Percentiles rank a stretch among this genome's conserved stretches.
phyloP scores from a whole-genome alignment of 108 stramenopile species.

The Pseudonitzschia multiseries region DNA sequence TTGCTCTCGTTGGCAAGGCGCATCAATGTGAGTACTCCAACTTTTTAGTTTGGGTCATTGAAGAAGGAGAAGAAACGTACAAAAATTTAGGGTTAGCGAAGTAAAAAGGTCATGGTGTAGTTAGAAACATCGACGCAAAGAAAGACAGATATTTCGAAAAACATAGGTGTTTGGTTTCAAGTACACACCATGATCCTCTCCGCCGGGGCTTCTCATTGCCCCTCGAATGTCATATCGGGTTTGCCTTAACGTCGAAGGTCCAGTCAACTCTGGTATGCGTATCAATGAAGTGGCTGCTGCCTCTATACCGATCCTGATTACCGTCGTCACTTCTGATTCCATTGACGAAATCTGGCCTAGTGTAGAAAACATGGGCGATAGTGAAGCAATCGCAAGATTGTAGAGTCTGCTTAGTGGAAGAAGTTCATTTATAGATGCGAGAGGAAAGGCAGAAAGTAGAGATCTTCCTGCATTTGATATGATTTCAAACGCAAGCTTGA shows the following conservation, averaged over 20 bases:
- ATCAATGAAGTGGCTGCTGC: slow-evolving; percentile 48
- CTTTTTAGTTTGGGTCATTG: slow-evolving; percentile 16
- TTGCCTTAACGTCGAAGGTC: slow-evolving; percentile 55
- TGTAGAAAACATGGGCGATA: slow-evolving; percentile 54
- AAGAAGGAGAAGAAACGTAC: not conserved
- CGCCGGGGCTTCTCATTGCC: slow-evolving; percentile 81
- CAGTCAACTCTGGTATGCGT: slow-evolving; percentile 67
- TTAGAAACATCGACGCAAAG: too few species aligned
- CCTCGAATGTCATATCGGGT: slow-evolving; percentile 80
- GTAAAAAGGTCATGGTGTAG: too few species aligned
- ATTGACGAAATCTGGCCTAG: slow-evolving; percentile 1
- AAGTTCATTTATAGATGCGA: slow-evolving; percentile 23
- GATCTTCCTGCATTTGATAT: slow-evolving; percentile 18
- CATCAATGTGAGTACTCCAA: slow-evolving; percentile 73
- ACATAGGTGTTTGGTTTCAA: not conserved
- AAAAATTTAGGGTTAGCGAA: too few species aligned
- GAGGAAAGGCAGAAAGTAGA: slow-evolving; percentile 21
- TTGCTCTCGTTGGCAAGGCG: slow-evolving; percentile 62
- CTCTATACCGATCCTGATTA: slow-evolving; percentile 33
- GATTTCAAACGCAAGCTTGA: slow-evolving; percentile 24
- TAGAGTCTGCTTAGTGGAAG: slow-evolving; percentile 65
- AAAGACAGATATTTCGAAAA: not conserved
- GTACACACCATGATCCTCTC: slow-evolving; percentile 57
- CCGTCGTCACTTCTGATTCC: slow-evolving; percentile 20
- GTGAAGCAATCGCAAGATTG: slow-evolving; percentile 58